A percentile compares a stretch with the other conserved stretches of the same genome.
Evolutionary conservation across 2,329 filamentous ascomycete genomes (phyloP).

Genomic region (Phyllosticta ampelicida): DNA sequence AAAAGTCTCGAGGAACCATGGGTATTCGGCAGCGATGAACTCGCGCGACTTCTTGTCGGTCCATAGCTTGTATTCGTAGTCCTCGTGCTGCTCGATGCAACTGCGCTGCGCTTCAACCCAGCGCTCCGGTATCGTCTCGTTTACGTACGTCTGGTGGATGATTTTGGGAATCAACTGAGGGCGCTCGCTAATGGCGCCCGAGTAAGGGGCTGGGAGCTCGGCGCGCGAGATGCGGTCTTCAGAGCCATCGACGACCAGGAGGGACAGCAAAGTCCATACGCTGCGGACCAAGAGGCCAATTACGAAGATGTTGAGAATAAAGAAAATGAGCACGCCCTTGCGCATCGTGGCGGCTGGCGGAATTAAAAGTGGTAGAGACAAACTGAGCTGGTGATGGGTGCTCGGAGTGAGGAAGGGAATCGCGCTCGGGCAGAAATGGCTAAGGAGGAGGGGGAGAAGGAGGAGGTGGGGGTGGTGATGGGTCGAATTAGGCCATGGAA

Average conservation of each 20-base stretch:
- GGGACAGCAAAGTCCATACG: slow-evolving; percentile 59
- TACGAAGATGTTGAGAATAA: slow-evolving; percentile 54
- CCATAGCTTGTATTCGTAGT: slow-evolving; percentile 74
- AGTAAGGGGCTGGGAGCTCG: slow-evolving; percentile 56
- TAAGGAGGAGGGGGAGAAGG: background rate
- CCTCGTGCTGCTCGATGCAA: slow-evolving; percentile 56
- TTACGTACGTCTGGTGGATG: slow-evolving; percentile 67
- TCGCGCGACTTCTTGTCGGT: slow-evolving; percentile 58
- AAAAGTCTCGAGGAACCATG: slow-evolving; percentile 68
- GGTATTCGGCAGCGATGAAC: slow-evolving; percentile 57
- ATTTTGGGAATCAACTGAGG: slow-evolving; percentile 62
- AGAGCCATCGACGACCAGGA: slow-evolving; percentile 57
- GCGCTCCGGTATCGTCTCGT: slow-evolving; percentile 54
- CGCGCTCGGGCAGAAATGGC: background rate
- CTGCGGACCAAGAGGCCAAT: slow-evolving; percentile 54
- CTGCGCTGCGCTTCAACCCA: slow-evolving; percentile 56
- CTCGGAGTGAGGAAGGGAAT: background rate
- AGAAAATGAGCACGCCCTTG: slow-evolving; percentile 50
- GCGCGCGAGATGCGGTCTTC: slow-evolving; percentile 55
- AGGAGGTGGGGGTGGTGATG: background rate
- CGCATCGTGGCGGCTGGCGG: slow-evolving; percentile 40
- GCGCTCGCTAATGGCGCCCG: slow-evolving; percentile 44
- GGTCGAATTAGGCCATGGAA: slow-evolving; percentile 4
- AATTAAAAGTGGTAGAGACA: background rate
- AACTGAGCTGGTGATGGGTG: background rate